Conservation (phyloP, 352 stramenopile genomes). For the Globisporangium heterothallicum region DNA sequence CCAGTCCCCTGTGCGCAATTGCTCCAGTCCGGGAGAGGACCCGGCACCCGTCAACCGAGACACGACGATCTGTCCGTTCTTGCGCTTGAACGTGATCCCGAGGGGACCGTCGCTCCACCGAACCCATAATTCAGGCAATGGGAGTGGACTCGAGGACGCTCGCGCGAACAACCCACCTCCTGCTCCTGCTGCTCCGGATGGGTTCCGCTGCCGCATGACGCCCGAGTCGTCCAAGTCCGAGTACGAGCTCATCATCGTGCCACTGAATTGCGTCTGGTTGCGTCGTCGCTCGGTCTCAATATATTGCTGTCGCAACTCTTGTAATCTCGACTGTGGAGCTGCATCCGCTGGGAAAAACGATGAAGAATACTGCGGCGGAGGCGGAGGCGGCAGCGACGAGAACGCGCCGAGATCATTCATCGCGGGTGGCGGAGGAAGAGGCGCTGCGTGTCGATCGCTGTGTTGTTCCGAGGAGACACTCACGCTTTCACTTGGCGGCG, state of each 20-base stretch:
- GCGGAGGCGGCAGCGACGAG: slow-evolving; percentile 11
- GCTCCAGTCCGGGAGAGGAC: slow-evolving; percentile 55
- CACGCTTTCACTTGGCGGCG: slow-evolving; percentile 15
- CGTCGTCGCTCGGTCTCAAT: slow-evolving; percentile 58
- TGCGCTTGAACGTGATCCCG: slow-evolving; percentile 78
- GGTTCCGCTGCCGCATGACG: slow-evolving; percentile 30
- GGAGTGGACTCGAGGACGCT: slow-evolving; percentile 12
- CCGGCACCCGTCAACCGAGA: slow-evolving; percentile 67
- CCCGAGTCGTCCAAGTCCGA: slow-evolving; percentile 67
- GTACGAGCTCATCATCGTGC: slow-evolving; percentile 50
- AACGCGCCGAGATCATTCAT: slow-evolving; percentile 11
- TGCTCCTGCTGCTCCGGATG: too few species aligned
- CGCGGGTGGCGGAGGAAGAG: slow-evolving; percentile 2
- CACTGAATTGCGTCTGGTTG: slow-evolving; percentile 29
- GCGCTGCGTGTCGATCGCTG: background rate
- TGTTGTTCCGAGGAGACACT: slow-evolving; percentile 16
- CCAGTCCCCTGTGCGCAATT: slow-evolving; percentile 67
- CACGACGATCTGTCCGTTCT: slow-evolving; percentile 72
- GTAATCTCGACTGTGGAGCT: slow-evolving; percentile 23
- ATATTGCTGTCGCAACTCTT: slow-evolving; percentile 63
- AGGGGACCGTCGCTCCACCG: slow-evolving; percentile 67
- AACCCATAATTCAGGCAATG: slow-evolving; percentile 58
- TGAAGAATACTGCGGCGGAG: slow-evolving; percentile 20
- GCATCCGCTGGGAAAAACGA: slow-evolving; percentile 4
- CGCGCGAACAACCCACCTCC: background rate